Evolutionary conservation across 2,329 filamentous ascomycete genomes (phyloP).

Genomic region (Coleophoma eucalyptorum): DNA sequence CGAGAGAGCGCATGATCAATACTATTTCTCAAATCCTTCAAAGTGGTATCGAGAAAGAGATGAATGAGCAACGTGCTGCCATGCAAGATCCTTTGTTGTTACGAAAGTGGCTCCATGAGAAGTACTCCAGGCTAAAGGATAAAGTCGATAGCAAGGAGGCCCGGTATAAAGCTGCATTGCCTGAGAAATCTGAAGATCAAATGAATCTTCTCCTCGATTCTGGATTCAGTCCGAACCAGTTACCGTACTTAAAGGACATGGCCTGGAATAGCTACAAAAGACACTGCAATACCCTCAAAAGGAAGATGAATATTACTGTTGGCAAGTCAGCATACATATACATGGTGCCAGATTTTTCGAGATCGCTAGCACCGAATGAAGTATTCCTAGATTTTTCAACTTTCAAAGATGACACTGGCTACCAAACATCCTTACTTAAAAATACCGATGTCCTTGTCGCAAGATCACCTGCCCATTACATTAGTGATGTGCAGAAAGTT

Average conservation of each 20-base stretch:
- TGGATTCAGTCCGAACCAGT: constrained; percentile 52
- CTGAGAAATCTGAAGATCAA: constrained; percentile 36
- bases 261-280: constrained; percentile 23
- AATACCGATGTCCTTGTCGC: constrained; percentile 62
- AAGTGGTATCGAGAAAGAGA: constrained; percentile 45
- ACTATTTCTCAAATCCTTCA: constrained; percentile 46
- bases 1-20: constrained; percentile 38
- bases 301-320: constrained; percentile 57
- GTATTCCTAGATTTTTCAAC: constrained; percentile 65
- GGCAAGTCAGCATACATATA: constrained; percentile 57
- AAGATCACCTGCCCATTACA: constrained; percentile 64
- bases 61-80: constrained; percentile 46
- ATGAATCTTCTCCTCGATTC: constrained; percentile 52
- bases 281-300: constrained; percentile 32
- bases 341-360: constrained; percentile 66
- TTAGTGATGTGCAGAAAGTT: constrained; percentile 70
- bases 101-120: constrained; percentile 49
- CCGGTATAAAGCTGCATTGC: constrained; percentile 16
- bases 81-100: constrained; percentile 47
- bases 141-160: constrained; percentile 21
- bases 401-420: constrained; percentile 51
- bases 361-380: constrained; percentile 58
- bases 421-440: constrained; percentile 50
- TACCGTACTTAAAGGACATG: constrained; percentile 43
- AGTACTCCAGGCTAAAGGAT: constrained; percentile 34